Conservation (phyloP, 2,329 filamentous ascomycete species). For the Lasiodiplodia gonubiensis region DNA sequence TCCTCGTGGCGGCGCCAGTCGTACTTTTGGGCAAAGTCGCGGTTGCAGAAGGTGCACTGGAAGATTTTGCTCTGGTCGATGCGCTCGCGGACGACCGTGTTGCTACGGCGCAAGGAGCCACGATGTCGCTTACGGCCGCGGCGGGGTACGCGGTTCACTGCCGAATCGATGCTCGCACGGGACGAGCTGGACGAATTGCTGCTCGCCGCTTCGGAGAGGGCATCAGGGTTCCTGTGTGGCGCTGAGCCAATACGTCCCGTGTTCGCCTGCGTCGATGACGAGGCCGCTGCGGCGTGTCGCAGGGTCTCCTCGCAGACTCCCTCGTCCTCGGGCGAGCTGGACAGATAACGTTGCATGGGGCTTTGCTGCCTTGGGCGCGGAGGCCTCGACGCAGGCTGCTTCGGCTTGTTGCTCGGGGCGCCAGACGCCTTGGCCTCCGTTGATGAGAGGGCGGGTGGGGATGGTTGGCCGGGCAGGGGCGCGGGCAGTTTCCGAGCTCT, state of each 20-base stretch:
- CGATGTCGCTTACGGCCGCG: constrained; percentile 36
- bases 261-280: constrained; percentile 5
- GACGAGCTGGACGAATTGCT: constrained; percentile 35
- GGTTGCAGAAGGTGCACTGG: constrained; percentile 59
- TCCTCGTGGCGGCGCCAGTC: constrained; percentile 66
- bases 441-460: constrained; percentile 18
- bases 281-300: constrained; percentile 29
- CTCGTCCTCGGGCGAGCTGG: constrained; percentile 36
- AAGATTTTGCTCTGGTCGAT: constrained; percentile 43
- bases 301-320: constrained; percentile 33
- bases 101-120: constrained; percentile 26
- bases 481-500: constrained; percentile 32
- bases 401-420: constrained; percentile 1
- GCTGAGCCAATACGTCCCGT: background rate
- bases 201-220: constrained; percentile 32
- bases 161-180: constrained; percentile 33
- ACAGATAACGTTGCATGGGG: constrained; percentile 36
- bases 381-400: background rate
- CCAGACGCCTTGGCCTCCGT: background rate
- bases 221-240: constrained; percentile 11
- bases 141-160: constrained; percentile 33
- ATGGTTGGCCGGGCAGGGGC: constrained; percentile 2
- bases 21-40: constrained; percentile 56
- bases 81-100: constrained; percentile 32
- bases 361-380: constrained; percentile 26